phyloP scores from a whole-genome alignment of 140 eudicot species.

The Senecio squalidus region DNA sequence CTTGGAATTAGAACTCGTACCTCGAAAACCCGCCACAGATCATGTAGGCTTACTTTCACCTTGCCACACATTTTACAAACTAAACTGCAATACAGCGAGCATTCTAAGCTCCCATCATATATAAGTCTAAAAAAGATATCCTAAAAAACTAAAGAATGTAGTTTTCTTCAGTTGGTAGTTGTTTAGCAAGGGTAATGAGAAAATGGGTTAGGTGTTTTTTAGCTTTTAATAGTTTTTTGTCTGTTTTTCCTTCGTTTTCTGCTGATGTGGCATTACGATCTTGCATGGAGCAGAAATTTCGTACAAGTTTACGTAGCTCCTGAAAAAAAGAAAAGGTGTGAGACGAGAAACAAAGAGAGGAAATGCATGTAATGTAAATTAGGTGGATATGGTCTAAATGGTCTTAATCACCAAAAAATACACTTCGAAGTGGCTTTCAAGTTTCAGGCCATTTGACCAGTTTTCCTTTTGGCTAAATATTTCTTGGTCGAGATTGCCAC shows the following conservation, averaged over 20 bases:
- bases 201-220: conserved; percentile 50
- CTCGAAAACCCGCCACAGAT: too few species aligned
- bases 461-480: too few species aligned
- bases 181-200: conserved; percentile 48
- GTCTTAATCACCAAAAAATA: too few species aligned
- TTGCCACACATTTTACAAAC: conserved; percentile 8
- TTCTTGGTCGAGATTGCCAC: too few species aligned
- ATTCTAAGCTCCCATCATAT: too few species aligned
- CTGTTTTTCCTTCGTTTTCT: conserved; percentile 31
- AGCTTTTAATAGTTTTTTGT: conserved; percentile 30
- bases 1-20: too few species aligned
- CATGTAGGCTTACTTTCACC: too few species aligned
- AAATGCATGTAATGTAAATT: too few species aligned
- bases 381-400: too few species aligned
- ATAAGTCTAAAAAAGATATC: background rate
- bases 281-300: conserved; percentile 38
- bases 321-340: conserved; percentile 7
- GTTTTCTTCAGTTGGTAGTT: conserved; percentile 35
- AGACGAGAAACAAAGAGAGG: too few species aligned
- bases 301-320: conserved; percentile 59
- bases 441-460: too few species aligned
- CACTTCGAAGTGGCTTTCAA: too few species aligned
- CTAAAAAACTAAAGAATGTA: background rate
- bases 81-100: background rate
- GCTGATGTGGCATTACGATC: conserved; percentile 27